Conservation (phyloP, 805 yeast genomes). For the Myxozyma udenii region DNA sequence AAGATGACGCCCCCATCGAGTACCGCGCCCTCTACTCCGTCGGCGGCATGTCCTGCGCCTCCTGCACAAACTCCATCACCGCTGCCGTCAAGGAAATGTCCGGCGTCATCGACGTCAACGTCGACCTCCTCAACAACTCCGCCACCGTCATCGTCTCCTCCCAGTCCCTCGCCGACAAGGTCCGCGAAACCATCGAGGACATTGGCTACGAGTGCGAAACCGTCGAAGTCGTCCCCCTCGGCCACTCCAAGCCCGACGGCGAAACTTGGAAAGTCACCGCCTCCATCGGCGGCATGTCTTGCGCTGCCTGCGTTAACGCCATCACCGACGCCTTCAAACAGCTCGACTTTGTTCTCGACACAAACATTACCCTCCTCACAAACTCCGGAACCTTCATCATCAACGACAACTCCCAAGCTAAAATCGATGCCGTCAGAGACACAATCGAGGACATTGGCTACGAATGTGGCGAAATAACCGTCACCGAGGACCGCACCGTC, state of each 20-base stretch:
- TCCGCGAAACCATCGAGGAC: slow-evolving; percentile 50
- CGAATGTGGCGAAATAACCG: slow-evolving; percentile 51
- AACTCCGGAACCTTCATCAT: slow-evolving; percentile 63
- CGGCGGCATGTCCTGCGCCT: slow-evolving; percentile 68
- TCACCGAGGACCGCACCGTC: slow-evolving; percentile 47
- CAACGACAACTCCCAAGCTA: slow-evolving; percentile 34
- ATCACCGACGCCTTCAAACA: slow-evolving; percentile 45
- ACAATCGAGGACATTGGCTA: slow-evolving; percentile 66
- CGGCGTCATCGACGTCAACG: slow-evolving; percentile 44
- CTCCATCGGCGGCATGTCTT: slow-evolving; percentile 68
- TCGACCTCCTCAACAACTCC: slow-evolving; percentile 52
- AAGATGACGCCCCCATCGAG: slow-evolving; percentile 35
- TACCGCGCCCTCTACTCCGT: slow-evolving; percentile 55
- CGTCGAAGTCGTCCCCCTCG: slow-evolving; percentile 59
- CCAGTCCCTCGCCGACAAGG: slow-evolving; percentile 49
- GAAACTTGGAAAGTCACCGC: slow-evolving; percentile 54
- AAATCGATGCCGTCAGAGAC: slow-evolving; percentile 46
- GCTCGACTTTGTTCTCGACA: slow-evolving; percentile 51
- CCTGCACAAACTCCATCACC: slow-evolving; percentile 54
- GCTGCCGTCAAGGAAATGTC: slow-evolving; percentile 41
- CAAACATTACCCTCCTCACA: slow-evolving; percentile 55
- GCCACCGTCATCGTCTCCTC: slow-evolving; percentile 53
- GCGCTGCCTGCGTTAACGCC: slow-evolving; percentile 66
- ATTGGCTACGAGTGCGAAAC: slow-evolving; percentile 51
- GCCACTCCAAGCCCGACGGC: slow-evolving; percentile 39